Percentiles rank a stretch among this genome's conserved stretches.
phyloP scores from a whole-genome alignment of 139 green algal genomes.

The Microglena sp. region DNA sequence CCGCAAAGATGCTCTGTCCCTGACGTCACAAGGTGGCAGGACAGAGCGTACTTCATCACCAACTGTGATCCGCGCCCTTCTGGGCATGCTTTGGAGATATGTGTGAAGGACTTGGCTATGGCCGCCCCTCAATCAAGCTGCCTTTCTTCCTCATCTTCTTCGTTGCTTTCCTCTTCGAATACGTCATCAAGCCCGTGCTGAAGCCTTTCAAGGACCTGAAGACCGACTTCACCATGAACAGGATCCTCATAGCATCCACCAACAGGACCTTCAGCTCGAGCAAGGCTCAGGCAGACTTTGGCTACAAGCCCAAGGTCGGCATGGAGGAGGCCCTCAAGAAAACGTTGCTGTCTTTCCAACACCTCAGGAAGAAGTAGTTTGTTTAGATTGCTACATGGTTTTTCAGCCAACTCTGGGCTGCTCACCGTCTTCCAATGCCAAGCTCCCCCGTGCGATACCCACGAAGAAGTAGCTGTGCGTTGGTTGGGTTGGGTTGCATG shows the following conservation, averaged over 20 bases:
- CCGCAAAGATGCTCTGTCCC: slow-evolving; percentile 39
- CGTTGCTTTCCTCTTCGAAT: slow-evolving; percentile 64
- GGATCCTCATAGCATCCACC: slow-evolving; percentile 44
- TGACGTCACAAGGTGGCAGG: slow-evolving; percentile 37
- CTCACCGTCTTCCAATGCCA: too few species aligned
- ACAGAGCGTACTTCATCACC: slow-evolving; percentile 79
- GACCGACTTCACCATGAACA: slow-evolving; percentile 61
- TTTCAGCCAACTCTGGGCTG: too few species aligned
- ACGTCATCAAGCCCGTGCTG: slow-evolving; percentile 51
- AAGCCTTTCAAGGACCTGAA: slow-evolving; percentile 34
- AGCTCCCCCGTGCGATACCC: too few species aligned
- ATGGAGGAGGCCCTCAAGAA: slow-evolving; percentile 46
- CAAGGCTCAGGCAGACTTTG: slow-evolving; percentile 38
- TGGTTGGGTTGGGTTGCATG: too few species aligned
- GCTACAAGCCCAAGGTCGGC: slow-evolving; percentile 43
- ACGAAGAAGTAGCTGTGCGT: too few species aligned
- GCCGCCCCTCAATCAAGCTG: slow-evolving; percentile 42
- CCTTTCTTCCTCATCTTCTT: slow-evolving; percentile 63
- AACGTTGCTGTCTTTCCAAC: slow-evolving; percentile 45
- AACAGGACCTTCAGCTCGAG: slow-evolving; percentile 48
- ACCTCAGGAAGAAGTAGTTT: slow-evolving; percentile 41
- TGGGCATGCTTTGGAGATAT: slow-evolving; percentile 81
- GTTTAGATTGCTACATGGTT: too few species aligned
- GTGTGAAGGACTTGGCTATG: slow-evolving; percentile 70
- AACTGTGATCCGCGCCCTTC: slow-evolving; percentile 71